phyloP scores from a whole-genome alignment of 2,329 filamentous ascomycete genomes.

The Thermomyces lanuginosus region DNA sequence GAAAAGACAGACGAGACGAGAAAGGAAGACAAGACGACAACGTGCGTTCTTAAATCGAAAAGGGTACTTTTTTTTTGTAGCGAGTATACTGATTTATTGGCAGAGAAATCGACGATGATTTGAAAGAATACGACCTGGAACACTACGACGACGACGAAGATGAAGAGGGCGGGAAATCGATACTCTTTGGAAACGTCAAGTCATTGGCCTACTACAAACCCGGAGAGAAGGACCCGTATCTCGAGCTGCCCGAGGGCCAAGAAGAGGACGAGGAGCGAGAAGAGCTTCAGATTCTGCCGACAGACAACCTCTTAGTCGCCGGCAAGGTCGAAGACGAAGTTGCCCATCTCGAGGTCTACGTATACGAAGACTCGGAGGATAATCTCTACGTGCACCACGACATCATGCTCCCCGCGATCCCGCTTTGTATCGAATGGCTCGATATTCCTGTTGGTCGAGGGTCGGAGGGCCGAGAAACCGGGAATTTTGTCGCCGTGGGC shows the following conservation, averaged over 20 bases:
- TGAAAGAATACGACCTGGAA: slow-evolving; percentile 92
- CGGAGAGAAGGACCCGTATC: slow-evolving; percentile 91
- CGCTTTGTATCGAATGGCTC: slow-evolving; percentile 88
- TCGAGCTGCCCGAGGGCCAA: slow-evolving; percentile 66
- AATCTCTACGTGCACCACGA: slow-evolving; percentile 99
- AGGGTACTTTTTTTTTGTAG: neutral
- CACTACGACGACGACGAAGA: slow-evolving; percentile 81
- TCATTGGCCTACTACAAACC: slow-evolving; percentile 85
- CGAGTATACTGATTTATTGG: slow-evolving; percentile 3
- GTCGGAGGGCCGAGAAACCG: slow-evolving; percentile 47
- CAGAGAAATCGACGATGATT: slow-evolving; percentile 56
- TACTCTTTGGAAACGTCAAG: slow-evolving; percentile 91
- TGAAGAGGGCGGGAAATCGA: slow-evolving; percentile 53
- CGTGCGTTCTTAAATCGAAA: neutral
- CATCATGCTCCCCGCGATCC: slow-evolving; percentile 95
- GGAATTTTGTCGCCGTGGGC: slow-evolving; percentile 86
- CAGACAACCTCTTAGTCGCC: slow-evolving; percentile 81
- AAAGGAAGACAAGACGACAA: slow-evolving; percentile 1
- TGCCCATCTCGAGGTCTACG: slow-evolving; percentile 88
- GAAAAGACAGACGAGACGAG: slow-evolving; percentile 5
- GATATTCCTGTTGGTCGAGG: slow-evolving; percentile 73
- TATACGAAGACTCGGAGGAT: slow-evolving; percentile 88
- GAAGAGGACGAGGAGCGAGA: slow-evolving; percentile 82
- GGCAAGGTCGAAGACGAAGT: slow-evolving; percentile 95
- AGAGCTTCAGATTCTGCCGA: slow-evolving; percentile 80